phyloP scores from a whole-genome alignment of 108 stramenopile genomes.

The Epithemia pelagica region DNA sequence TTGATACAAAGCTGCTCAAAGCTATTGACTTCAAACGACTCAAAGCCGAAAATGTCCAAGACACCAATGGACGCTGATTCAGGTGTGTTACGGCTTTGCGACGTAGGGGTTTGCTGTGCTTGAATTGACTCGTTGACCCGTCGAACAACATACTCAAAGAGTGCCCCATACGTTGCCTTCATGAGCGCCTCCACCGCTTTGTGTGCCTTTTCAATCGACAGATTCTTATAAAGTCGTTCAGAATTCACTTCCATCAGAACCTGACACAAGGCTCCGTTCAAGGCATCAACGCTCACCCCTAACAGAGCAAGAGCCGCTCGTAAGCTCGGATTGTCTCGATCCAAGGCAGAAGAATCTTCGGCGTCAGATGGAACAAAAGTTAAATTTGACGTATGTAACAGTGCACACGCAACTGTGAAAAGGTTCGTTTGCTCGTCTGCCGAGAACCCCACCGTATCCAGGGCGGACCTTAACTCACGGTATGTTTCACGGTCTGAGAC shows the following conservation, averaged over 20 bases:
- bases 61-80: slow-evolving; percentile 75
- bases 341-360: slow-evolving; percentile 32
- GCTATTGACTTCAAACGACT: slow-evolving; percentile 79
- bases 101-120: slow-evolving; percentile 13
- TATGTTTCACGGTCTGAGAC: slow-evolving; percentile 66
- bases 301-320: slow-evolving; percentile 45
- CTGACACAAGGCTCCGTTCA: slow-evolving; percentile 59
- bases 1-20: slow-evolving; percentile 97
- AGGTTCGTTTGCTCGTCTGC: slow-evolving; percentile 34
- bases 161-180: slow-evolving; percentile 85
- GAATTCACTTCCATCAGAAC: slow-evolving; percentile 65
- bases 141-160: slow-evolving; percentile 73
- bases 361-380: slow-evolving; percentile 28
- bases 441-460: slow-evolving; percentile 63
- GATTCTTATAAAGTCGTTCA: slow-evolving; percentile 67
- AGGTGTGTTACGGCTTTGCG: slow-evolving; percentile 4
- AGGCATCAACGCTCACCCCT: slow-evolving; percentile 52
- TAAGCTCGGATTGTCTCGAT: slow-evolving; percentile 36
- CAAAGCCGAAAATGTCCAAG: slow-evolving; percentile 98
- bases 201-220: slow-evolving; percentile 47
- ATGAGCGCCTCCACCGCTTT: slow-evolving; percentile 88
- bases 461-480: slow-evolving; percentile 50
- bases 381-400: slow-evolving; percentile 74
- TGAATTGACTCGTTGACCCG: slow-evolving; percentile 8
- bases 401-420: slow-evolving; percentile 33